phyloP scores from a whole-genome alignment of 2,329 filamentous ascomycete genomes.

The Trichoderma gracile region DNA sequence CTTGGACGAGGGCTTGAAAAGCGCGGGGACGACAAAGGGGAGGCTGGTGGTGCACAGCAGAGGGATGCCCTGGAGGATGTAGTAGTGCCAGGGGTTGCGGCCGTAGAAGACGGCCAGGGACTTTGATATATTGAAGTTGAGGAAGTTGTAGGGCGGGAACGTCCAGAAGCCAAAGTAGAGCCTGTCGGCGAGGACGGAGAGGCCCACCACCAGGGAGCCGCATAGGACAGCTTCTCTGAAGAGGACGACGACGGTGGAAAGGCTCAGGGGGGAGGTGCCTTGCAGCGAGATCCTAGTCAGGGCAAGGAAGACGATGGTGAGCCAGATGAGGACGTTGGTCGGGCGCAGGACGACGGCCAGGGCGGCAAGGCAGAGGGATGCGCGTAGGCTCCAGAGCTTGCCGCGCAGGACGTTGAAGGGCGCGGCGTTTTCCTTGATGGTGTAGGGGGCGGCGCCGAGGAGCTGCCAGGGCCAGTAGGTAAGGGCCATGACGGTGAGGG shows the following conservation, averaged over 20 bases:
- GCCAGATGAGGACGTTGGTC: slow-evolving; percentile 87
- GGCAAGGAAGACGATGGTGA: slow-evolving; percentile 55
- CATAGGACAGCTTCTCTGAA: slow-evolving; percentile 66
- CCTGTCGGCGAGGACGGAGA: slow-evolving; percentile 70
- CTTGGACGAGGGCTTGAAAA: slow-evolving; percentile 53
- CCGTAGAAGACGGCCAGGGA: slow-evolving; percentile 92
- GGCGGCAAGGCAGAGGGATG: slow-evolving; percentile 73
- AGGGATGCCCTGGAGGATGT: slow-evolving; percentile 84
- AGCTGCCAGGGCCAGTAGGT: slow-evolving; percentile 86
- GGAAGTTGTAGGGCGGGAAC: slow-evolving; percentile 82
- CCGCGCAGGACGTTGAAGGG: slow-evolving; percentile 31
- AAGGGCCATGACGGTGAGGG: slow-evolving; percentile 76
- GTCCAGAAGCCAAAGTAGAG: slow-evolving; percentile 84
- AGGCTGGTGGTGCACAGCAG: slow-evolving; percentile 81
- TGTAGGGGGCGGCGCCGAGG: slow-evolving; percentile 46
- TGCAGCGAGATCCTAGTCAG: slow-evolving; percentile 45
- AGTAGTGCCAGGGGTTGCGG: slow-evolving; percentile 88
- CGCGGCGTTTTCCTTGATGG: slow-evolving; percentile 45
- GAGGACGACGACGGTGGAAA: slow-evolving; percentile 53
- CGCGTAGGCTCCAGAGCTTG: slow-evolving; percentile 42
- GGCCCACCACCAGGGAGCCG: slow-evolving; percentile 58
- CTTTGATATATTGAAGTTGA: slow-evolving; percentile 88
- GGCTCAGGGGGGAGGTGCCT: slow-evolving; percentile 45
- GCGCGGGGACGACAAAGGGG: slow-evolving; percentile 69
- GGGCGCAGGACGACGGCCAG: slow-evolving; percentile 83